Evolutionary conservation across 768 basidiomycete species (phyloP), one percentile per base, ranked within the genome.

Genomic region (Kwoniella dendrophila): DNA sequence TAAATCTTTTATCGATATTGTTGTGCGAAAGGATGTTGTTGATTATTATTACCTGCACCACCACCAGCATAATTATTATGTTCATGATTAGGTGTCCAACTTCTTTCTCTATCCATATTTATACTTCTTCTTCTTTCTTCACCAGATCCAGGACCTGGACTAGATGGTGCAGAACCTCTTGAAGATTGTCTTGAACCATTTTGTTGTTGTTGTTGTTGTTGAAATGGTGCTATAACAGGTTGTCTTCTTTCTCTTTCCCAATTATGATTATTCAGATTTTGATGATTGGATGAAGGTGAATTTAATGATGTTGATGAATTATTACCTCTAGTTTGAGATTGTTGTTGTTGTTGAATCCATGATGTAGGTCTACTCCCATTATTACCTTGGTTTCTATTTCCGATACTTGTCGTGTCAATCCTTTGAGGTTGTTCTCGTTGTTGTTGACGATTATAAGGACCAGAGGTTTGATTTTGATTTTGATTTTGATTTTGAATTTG

Each of bases 91-190:
- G 72, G 70, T 36, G 72, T 72, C 71, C 74, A 66, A 40, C 56
- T 62, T 45, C 71, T 38, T 38, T 73, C 74, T 29, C 69, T 59
- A 38, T 75, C 73, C 58, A 72, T 59, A 26, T 65, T 49, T 22
- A 73, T 49, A 38, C 52, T 57, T 24, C 65, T 36, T 30, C 69
- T 62, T n/a, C 53, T 69, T 18, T 54, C 30, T 11, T 72, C 63
- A 4, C 67, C 69, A 24, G 67, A 67, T 33, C 73, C 73, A 18
- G 73, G 73, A n/a, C n/a, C n/a, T n/a, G n/a, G n/a, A 32, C 64
- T 67, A 41, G 48, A 54, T 8, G 73, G 73, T 8, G 69, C 73
- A 18, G 58, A 62, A 0, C 73, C 73, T 53, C 70, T 63, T 1
- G 66, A 68, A 16, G 68, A 70, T 24, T 68, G 56, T 41, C 66